phyloP scores from a whole-genome alignment of 352 stramenopile genomes.

The Globisporangium paroecandrum region DNA sequence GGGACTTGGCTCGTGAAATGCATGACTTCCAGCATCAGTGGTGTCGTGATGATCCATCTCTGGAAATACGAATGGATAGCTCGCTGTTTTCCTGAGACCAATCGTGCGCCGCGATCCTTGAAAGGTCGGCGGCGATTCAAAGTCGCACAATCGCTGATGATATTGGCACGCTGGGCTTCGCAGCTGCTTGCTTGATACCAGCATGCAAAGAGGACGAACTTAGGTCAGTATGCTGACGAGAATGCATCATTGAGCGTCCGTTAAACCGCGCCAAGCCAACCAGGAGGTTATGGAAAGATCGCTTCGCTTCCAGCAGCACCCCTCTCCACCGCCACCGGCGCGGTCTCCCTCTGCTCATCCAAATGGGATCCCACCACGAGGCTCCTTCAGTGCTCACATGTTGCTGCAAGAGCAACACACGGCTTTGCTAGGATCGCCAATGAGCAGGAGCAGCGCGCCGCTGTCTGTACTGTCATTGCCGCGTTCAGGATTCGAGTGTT shows the following conservation, averaged over 20 bases:
- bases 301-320: background rate
- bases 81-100: background rate
- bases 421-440: background rate
- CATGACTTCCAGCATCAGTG: background rate
- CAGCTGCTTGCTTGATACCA: too few relatives aligned
- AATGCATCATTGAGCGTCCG: too few relatives aligned
- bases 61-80: background rate
- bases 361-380: conserved; percentile 25
- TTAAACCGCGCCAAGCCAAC: background rate
- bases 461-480: conserved; percentile 7
- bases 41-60: background rate
- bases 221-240: too few relatives aligned
- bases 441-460: background rate
- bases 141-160: too few relatives aligned
- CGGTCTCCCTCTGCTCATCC: background rate
- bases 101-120: background rate
- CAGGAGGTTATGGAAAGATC: background rate
- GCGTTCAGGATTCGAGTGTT: conserved; percentile 14
- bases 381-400: conserved; percentile 39
- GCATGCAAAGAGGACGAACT: too few relatives aligned
- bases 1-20: conserved; percentile 1
- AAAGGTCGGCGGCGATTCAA: background rate
- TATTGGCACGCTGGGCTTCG: too few relatives aligned
- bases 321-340: background rate
- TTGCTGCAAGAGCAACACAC: background rate